phyloP scores from a whole-genome alignment of 495 filamentous ascomycete genomes.

The Cladorrhinum samala region DNA sequence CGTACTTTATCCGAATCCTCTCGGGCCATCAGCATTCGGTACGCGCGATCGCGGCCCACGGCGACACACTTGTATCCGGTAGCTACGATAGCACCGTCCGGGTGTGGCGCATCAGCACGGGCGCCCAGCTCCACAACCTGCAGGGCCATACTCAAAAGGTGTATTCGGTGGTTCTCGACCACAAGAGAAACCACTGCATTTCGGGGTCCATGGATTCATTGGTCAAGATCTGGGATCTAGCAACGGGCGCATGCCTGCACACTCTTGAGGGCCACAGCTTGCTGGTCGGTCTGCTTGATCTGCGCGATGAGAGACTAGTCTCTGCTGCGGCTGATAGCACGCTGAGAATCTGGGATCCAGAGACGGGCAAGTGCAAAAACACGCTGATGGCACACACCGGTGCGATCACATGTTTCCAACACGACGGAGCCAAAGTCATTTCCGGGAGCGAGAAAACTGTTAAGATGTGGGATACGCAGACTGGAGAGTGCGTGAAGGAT shows the following conservation, averaged over 20 bases:
- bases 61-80: constrained; percentile 94
- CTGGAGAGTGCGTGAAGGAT: constrained; percentile 87
- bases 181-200: constrained; percentile 88
- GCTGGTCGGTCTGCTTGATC: constrained; percentile 84
- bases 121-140: constrained; percentile 81
- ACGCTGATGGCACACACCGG: constrained; percentile 89
- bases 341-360: constrained; percentile 94
- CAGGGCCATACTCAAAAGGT: constrained; percentile 89
- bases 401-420: constrained; percentile 98
- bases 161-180: constrained; percentile 94
- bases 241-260: constrained; percentile 75
- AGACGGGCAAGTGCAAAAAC: constrained; percentile 83
- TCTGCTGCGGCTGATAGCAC: constrained; percentile 95
- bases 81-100: constrained; percentile 96
- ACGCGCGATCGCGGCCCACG: constrained; percentile 94
- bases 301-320: constrained; percentile 81
- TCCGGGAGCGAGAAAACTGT: constrained; percentile 91
- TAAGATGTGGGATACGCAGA: constrained; percentile 98
- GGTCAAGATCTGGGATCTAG: constrained; percentile 98
- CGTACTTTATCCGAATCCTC: constrained; percentile 86
- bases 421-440: constrained; percentile 94
- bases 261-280: constrained; percentile 93
- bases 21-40: constrained; percentile 89
- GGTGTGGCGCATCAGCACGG: constrained; percentile 96
- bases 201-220: constrained; percentile 97